Base-by-base conservation (phyloP, 1,139 yeast species). In the Nadsonia commutata region DNA sequence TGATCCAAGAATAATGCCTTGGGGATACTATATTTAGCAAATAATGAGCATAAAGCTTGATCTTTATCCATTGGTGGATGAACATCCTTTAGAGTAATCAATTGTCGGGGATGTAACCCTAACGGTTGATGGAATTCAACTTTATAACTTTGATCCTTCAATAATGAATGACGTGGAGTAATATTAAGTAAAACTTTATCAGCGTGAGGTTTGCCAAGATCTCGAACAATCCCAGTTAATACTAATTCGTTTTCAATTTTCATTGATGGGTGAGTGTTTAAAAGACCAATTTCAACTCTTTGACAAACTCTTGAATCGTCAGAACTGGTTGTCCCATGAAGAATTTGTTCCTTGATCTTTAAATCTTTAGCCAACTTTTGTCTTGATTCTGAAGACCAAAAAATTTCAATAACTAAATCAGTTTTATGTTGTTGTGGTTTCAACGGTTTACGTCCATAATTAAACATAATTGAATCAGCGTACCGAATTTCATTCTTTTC, bases 41-140 rank as follows among this genome's bases (percentile, higher is more conserved):
- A 65, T 4, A 67, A 64, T 47, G 59, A 48, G 62, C 72, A 64
- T 62, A 60, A 21, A 45, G 49, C 47, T n/a, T 38, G 53, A 20
- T 52, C 54, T 3, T 51, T 48, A 9, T 23, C 36, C 23, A 38
- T 27, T 1, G 49, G 50, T 2, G 43, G 37, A n/a, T 27, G 31
- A 7, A 52, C 37, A 7, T 43, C 39, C 19, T 41, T 37, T 16
- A 56, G 42, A n/a, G 46, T 33, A 8, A 60, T 43, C 3, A 42
- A 40, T 21, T 59, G 55, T 23, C 51, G 50, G 1, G 77, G 77
- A 50, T 72, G 78, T 27, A 72, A 53, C 0, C 76, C 76, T 17
- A 62, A 50, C 1, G 76, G 75, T 39, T 54, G 45, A 4, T 53
- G 51, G 18, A 70, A 56, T 7, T 51, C 46, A 2, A 54, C 59